These are phyloP conservation scores for Coniochaeta sp. DNA, from an alignment of 2,329 filamentous ascomycete species.

Conservation along the genomic window DNA sequence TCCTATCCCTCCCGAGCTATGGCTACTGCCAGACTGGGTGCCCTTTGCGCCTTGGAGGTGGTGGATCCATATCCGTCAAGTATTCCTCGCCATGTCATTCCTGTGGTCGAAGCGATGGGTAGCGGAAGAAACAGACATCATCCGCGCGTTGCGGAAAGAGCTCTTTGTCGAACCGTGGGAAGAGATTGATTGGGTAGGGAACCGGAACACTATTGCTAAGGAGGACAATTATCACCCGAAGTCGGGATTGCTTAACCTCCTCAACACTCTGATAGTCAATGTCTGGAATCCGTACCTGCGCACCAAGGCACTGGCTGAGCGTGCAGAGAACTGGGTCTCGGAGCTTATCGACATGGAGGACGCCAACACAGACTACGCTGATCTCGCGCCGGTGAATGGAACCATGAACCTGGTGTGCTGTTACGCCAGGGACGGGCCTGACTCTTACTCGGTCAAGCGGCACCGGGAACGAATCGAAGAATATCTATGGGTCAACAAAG, in stretches of 20 bases:
- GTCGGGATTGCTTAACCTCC: conserved; percentile 67
- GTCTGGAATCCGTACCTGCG: conserved; percentile 77
- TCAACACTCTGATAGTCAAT: conserved; percentile 72
- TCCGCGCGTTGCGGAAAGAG: conserved; percentile 67
- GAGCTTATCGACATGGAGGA: conserved; percentile 86
- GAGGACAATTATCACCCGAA: conserved; percentile 93
- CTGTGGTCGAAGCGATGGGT: conserved; percentile 79
- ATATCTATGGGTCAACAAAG: conserved; percentile 82
- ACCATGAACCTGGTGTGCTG: conserved; percentile 86
- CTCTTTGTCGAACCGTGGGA: conserved; percentile 74
- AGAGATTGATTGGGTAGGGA: conserved; percentile 65
- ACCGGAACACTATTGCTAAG: conserved; percentile 75
- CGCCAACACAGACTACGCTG: conserved; percentile 80
- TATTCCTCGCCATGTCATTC: conserved; percentile 90
- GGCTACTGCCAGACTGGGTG: conserved; percentile 86
- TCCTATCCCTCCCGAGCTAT: conserved; percentile 86
- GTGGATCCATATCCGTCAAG: conserved; percentile 98
- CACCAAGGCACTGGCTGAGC: conserved; percentile 53
- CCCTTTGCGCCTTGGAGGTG: conserved; percentile 87
- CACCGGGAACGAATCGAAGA: conserved; percentile 80
- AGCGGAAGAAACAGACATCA: conserved; percentile 67
- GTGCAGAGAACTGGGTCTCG: conserved; percentile 74
- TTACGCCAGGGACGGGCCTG: conserved; percentile 77
- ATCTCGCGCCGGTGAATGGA: conserved; percentile 81
- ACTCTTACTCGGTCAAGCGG: conserved; percentile 60